Base-by-base conservation (phyloP, 495 filamentous ascomycete genomes). In the Annulohypoxylon maeteangense region DNA sequence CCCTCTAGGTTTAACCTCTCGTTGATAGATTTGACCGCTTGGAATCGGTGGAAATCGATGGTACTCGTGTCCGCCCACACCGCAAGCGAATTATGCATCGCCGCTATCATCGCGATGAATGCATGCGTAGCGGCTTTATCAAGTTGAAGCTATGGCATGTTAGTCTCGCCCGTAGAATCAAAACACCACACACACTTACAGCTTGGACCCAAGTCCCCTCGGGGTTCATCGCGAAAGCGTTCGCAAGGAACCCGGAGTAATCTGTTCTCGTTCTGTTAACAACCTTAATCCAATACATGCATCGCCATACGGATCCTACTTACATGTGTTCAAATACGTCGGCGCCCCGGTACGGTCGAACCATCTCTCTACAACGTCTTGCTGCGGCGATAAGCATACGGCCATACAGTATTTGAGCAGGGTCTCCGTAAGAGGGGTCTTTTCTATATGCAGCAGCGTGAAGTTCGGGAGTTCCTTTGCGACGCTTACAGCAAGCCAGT, bases 171-270 rank as follows among this genome's bases (percentile, higher is more conserved):
- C 6, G 40, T 45, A 5, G 16, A 20, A 18, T 23, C 4, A 22
- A 22, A 2, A 31, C 23, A 25, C 10, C 16, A 16, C 36, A 2
- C 7, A 44, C 10, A 57, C 66, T 71, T 25, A 77, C 75, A 4
- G 73, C 70, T 56, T 77, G 70, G 25, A 77, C 67, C 67, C 74
- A 77, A 20, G 71, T 75, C 10, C 75, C 75, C 57, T 77, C 70
- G 0, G 75, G 75, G n/a, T 77, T 77, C 75, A 77, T 77, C 25
- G 75, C 75, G 38, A 77, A 77, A 14, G 75, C 73, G 47, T 77
- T 77, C 4, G 73, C 75, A 11, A 77, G 73, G 20, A 77, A 77
- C 4, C 75, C 70, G n/a, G 73, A 69, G 38, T 77, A 77, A 36
- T 77, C 75, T 77, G 42, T 16, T 11, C 2, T 10, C 4, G 14